Evolutionary conservation across 2,329 filamentous ascomycete genomes (phyloP).

Genomic region (Trichoderma arundinaceum): DNA sequence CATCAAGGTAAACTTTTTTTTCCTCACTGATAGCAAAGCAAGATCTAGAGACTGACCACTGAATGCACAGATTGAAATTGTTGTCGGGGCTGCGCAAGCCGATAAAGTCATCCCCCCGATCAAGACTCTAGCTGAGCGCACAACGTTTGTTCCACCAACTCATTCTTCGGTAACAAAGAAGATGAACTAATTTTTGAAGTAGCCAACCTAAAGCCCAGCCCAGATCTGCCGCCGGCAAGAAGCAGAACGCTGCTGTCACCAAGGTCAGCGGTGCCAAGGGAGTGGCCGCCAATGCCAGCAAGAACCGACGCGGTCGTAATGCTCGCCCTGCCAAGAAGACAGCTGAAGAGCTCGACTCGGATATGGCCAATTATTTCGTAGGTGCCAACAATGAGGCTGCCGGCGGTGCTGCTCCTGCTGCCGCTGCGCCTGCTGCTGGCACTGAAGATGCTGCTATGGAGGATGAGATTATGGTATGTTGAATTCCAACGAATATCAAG

Average conservation of each 20-base stretch:
- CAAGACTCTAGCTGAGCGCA: conserved; percentile 80
- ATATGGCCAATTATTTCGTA: conserved; percentile 96
- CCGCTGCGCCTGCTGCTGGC: conserved; percentile 50
- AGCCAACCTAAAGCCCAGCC: conserved; percentile 60
- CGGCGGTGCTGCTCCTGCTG: conserved; percentile 53
- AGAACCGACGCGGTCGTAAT: conserved; percentile 63
- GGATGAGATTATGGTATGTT: conserved; percentile 62
- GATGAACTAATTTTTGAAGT: not conserved
- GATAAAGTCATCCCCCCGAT: conserved; percentile 69
- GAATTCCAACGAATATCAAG: not conserved
- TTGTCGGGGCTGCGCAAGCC: conserved; percentile 77
- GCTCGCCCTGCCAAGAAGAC: conserved; percentile 82
- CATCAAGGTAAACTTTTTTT: conserved; percentile 72
- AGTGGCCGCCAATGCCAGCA: conserved; percentile 53
- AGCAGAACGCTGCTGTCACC: conserved; percentile 56
- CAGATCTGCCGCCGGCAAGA: conserved; percentile 79
- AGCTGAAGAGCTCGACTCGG: conserved; percentile 90
- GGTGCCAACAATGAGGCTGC: conserved; percentile 52
- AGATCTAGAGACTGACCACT: not conserved
- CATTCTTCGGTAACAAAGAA: not conserved
- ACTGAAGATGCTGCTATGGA: conserved; percentile 68
- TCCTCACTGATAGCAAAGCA: not conserved
- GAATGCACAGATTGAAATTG: conserved; percentile 76
- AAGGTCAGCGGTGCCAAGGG: conserved; percentile 50
- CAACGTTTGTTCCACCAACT: conserved; percentile 51